Conservation (phyloP, 2,329 filamentous ascomycete genomes). For the Fusarium nisikadoi region DNA sequence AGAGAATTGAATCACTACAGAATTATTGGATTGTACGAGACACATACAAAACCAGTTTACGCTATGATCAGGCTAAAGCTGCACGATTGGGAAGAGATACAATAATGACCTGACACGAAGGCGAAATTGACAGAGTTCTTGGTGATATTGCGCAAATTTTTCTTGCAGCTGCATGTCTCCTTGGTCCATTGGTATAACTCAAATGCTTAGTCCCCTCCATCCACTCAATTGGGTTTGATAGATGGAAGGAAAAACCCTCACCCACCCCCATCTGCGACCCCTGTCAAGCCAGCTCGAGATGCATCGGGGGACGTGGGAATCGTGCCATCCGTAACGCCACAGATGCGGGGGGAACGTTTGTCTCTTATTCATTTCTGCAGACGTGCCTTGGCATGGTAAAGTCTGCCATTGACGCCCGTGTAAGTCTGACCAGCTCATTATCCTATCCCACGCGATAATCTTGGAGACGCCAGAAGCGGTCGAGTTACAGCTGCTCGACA, state of each 20-base stretch:
- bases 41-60: slow-evolving; percentile 7
- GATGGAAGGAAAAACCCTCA: slow-evolving; percentile 13
- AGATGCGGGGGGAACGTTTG: slow-evolving; percentile 20
- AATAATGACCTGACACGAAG: slow-evolving; percentile 40
- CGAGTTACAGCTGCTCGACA: slow-evolving; percentile 15
- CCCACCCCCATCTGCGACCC: slow-evolving; percentile 4
- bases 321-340: slow-evolving; percentile 45
- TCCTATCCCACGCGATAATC: neutral
- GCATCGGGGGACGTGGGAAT: slow-evolving; percentile 40
- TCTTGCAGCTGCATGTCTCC: slow-evolving; percentile 11
- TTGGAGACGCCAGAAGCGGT: slow-evolving; percentile 13
- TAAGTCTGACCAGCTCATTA: slow-evolving; percentile 7
- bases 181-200: slow-evolving; percentile 27
- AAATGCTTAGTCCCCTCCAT: slow-evolving; percentile 1
- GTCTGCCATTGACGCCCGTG: neutral
- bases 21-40: slow-evolving; percentile 15
- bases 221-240: neutral
- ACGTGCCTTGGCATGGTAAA: slow-evolving; percentile 28
- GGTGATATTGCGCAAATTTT: slow-evolving; percentile 19
- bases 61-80: slow-evolving; percentile 24
- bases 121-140: slow-evolving; percentile 35
- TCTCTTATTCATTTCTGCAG: slow-evolving; percentile 23
- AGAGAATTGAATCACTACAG: slow-evolving; percentile 25
- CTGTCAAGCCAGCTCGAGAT: slow-evolving; percentile 31
- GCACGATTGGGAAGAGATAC: slow-evolving; percentile 33